These are phyloP conservation scores for Delitschia confertaspora DNA, from an alignment of 495 filamentous ascomycete species.

Conservation along the genomic window DNA sequence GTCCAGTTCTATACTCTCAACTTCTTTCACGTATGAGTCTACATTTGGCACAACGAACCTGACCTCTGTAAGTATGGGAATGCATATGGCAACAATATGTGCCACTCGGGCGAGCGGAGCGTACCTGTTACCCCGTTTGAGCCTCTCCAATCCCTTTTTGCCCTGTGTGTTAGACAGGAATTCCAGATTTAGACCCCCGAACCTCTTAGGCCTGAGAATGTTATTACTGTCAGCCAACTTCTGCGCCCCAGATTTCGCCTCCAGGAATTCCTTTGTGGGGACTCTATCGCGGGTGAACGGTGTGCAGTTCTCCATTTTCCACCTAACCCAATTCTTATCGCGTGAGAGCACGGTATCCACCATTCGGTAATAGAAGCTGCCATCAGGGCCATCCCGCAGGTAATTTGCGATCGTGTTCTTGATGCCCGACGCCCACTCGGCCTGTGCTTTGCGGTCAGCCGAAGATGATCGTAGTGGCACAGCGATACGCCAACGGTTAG, in stretches of 20 bases:
- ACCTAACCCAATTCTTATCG: slow-evolving; percentile 96
- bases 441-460: slow-evolving; percentile 32
- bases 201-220: slow-evolving; percentile 52
- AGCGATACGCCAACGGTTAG: slow-evolving; percentile 5
- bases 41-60: slow-evolving; percentile 45
- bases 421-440: slow-evolving; percentile 71
- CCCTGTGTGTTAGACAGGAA: slow-evolving; percentile 62
- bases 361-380: slow-evolving; percentile 89
- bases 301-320: slow-evolving; percentile 91
- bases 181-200: slow-evolving; percentile 61
- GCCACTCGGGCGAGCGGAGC: slow-evolving; percentile 22
- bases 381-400: slow-evolving; percentile 66
- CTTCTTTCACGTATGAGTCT: slow-evolving; percentile 45
- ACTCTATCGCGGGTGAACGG: slow-evolving; percentile 68
- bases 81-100: no score
- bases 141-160: slow-evolving; percentile 45
- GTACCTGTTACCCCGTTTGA: slow-evolving; percentile 51
- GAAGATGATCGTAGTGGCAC: slow-evolving; percentile 20
- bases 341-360: slow-evolving; percentile 89
- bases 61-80: slow-evolving; percentile 16
- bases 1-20: slow-evolving; percentile 66
- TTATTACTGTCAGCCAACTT: slow-evolving; percentile 48
- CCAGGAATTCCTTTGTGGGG: slow-evolving; percentile 52
- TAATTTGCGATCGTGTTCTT: slow-evolving; percentile 67
- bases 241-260: slow-evolving; percentile 55